These are phyloP conservation scores for Botrytis fragariae DNA, from an alignment of 2,329 filamentous ascomycete genomes.

Conservation along the genomic window DNA sequence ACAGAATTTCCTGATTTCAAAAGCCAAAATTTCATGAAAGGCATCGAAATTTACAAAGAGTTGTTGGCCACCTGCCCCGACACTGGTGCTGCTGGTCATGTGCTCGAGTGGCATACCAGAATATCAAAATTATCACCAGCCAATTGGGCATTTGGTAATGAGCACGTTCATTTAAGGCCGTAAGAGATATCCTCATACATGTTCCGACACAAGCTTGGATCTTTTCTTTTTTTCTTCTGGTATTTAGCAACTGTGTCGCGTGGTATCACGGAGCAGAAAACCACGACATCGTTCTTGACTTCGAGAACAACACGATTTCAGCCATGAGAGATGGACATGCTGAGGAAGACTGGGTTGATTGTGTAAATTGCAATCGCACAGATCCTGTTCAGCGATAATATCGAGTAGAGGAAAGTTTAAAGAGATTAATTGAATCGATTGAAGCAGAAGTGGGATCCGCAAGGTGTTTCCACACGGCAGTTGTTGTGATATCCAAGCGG, in stretches of 20 bases:
- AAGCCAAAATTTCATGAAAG: not conserved
- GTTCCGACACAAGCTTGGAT: not conserved
- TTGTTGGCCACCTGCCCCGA: not conserved
- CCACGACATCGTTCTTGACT: not conserved
- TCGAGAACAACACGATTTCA: conserved; percentile 1
- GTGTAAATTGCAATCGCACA: not conserved
- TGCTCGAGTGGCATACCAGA: conserved; percentile 9
- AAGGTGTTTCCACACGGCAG: not conserved
- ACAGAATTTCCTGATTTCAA: not conserved
- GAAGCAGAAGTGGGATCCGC: not conserved
- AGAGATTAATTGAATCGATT: not conserved
- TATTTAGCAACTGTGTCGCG: not conserved
- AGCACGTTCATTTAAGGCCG: not conserved
- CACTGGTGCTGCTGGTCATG: not conserved
- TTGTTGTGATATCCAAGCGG: not conserved
- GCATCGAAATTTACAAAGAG: not conserved
- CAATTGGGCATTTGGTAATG: not conserved
- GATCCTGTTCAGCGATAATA: not conserved
- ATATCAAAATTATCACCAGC: not conserved
- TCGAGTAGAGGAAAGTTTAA: not conserved
- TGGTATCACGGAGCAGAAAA: not conserved
- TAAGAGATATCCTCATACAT: not conserved
- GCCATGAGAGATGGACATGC: not conserved
- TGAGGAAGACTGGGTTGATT: not conserved
- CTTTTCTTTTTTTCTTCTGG: not conserved